Percentiles rank a stretch among this genome's conserved stretches.
phyloP scores from a whole-genome alignment of 495 filamentous ascomycete genomes.

The Talaromyces adpressus region DNA sequence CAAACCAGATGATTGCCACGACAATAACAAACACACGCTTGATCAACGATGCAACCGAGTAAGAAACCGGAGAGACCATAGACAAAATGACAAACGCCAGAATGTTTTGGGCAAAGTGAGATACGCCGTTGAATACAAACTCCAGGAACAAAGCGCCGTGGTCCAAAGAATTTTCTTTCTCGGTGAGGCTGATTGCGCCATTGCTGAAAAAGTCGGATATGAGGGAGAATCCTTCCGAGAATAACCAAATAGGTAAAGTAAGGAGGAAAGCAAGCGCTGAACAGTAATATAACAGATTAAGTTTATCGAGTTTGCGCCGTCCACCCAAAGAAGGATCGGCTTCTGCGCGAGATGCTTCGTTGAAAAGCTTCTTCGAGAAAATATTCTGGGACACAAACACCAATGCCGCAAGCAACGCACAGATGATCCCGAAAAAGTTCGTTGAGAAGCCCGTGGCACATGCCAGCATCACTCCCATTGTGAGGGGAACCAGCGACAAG shows the following conservation, averaged over 20 bases:
- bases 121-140: conserved; percentile 94
- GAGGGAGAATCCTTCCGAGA: conserved; percentile 75
- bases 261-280: conserved; percentile 84
- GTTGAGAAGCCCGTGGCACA: conserved; percentile 85
- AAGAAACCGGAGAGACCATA: conserved; percentile 91
- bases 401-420: conserved; percentile 77
- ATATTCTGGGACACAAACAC: conserved; percentile 99
- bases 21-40: conserved; percentile 97
- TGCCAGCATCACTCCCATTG: conserved; percentile 86
- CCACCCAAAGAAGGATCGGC: conserved; percentile 51
- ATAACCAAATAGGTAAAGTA: conserved; percentile 90
- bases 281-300: conserved; percentile 95
- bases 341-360: conserved; percentile 79
- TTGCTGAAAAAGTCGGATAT: conserved; percentile 37
- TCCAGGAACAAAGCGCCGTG: conserved; percentile 72
- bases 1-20: conserved; percentile 94
- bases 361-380: conserved; percentile 98
- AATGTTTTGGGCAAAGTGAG: conserved; percentile 95
- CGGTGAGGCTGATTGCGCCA: conserved; percentile 61
- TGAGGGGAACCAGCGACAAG: conserved; percentile 85
- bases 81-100: conserved; percentile 87
- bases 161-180: conserved; percentile 62
- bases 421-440: conserved; percentile 80
- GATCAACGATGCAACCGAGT: conserved; percentile 89
- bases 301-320: conserved; percentile 80